Conservation (phyloP, 768 basidiomycete species). For the Tephrocybe sp. region DNA sequence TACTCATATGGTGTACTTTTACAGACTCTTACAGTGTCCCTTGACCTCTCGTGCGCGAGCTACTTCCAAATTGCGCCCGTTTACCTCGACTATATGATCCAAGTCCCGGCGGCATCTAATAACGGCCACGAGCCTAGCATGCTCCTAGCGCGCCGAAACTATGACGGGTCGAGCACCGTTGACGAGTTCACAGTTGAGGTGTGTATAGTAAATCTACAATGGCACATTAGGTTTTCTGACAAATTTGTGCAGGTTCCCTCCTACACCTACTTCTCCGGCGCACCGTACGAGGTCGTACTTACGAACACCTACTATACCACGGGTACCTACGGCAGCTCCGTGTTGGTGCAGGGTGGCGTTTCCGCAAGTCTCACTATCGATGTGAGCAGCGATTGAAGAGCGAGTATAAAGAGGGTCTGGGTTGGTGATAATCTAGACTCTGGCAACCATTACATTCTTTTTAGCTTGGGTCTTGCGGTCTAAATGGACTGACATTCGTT, state of each 20-base stretch:
- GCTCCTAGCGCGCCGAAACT: constrained; percentile 12
- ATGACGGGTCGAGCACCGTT: not conserved
- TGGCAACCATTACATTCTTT: no score
- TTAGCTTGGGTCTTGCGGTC: no score
- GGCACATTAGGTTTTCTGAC: no score
- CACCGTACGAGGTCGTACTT: not conserved
- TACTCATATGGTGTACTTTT: not conserved
- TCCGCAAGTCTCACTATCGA: not conserved
- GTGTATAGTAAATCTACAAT: not conserved
- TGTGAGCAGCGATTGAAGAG: no score
- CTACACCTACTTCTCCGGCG: constrained; percentile 6
- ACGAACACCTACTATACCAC: constrained; percentile 2
- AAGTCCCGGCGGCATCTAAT: constrained; percentile 2
- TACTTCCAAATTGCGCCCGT: constrained; percentile 7
- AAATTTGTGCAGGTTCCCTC: not conserved
- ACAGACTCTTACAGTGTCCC: constrained; percentile 6
- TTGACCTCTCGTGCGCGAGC: constrained; percentile 6
- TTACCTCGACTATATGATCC: constrained; percentile 12
- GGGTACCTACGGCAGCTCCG: constrained; percentile 8
- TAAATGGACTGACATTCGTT: no score
- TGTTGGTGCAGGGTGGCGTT: constrained; percentile 7
- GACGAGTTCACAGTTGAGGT: constrained; percentile 12
- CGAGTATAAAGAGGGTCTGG: no score
- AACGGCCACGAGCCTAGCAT: constrained; percentile 13
- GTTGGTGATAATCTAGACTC: no score